These are phyloP conservation scores for Oehlia diaphana DNA, from an alignment of 192 early-diverging fungal species.

Conservation along the genomic window DNA sequence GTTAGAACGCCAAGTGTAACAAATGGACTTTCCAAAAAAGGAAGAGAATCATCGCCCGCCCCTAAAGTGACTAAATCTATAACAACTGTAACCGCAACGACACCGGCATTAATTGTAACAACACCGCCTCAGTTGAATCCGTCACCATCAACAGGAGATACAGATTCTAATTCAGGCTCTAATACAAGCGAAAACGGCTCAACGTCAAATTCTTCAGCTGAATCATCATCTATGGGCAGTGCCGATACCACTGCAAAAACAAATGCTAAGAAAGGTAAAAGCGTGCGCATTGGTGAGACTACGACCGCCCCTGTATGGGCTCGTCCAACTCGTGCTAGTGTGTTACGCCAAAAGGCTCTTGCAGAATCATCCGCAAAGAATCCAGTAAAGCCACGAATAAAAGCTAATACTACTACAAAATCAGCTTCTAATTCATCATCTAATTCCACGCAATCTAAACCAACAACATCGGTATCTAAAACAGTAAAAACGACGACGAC, in stretches of 20 bases:
- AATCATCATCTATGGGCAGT: not conserved
- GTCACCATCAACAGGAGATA: not conserved
- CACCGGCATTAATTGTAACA: not conserved
- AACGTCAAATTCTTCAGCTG: not conserved
- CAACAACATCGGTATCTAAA: not conserved
- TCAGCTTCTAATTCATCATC: not conserved
- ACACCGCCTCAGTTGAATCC: not conserved
- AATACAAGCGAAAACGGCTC: too few relatives aligned
- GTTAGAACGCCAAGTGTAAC: slow-evolving; percentile 11
- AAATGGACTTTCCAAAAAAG: slow-evolving; percentile 9
- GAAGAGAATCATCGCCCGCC: not conserved
- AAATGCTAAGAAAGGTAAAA: slow-evolving; percentile 14
- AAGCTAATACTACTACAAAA: not conserved
- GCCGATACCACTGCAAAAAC: not conserved
- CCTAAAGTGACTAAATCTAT: slow-evolving; percentile 5
- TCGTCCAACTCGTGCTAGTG: slow-evolving; percentile 28
- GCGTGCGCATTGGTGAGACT: slow-evolving; percentile 17
- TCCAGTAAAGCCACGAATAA: slow-evolving; percentile 20
- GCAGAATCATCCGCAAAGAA: slow-evolving; percentile 24
- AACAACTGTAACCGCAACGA: not conserved
- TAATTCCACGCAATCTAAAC: not conserved
- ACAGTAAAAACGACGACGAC: not conserved
- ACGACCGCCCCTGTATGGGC: not conserved
- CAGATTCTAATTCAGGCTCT: not conserved
- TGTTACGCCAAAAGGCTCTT: slow-evolving; percentile 31